Base-by-base conservation (phyloP, 192 early-diverging fungal species). In the Coemansia sp. region DNA sequence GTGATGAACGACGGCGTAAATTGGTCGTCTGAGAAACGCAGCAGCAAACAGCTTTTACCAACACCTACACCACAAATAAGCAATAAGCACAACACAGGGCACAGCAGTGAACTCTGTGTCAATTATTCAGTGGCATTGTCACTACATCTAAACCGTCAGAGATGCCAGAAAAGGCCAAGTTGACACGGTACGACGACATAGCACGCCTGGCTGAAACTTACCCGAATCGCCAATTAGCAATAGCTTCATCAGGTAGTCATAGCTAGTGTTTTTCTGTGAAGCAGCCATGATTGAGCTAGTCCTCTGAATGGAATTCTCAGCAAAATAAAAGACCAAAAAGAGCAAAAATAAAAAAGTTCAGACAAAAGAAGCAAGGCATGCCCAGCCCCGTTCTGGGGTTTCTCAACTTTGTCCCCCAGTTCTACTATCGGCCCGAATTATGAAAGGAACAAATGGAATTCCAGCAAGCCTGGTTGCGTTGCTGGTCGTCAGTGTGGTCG, bases 161-260 rank as follows among this genome's bases (percentile, higher is more conserved):
- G 28, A 31, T 31, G 28, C 5, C 28, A 31, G 28, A 31, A 31
- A 31, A 31, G 28, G 28, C 28, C 28, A 31, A 31, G 28, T 6
- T 31, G 28, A 31, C 28, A 5, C 28, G 28, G 28, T 31, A 31
- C 28, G 28, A 31, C 5, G 28, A 6, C 28, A 31, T 31, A 31
- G 28, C 28, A 31, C 42, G 42, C 3, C 12, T 12, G 21, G 50
- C 15, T 5, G 50, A 22, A 12, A 23, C 86, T 79, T 87, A 95
- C 96, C 96, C 68, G 91, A 93, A 84, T 98, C 96, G 28, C 95
- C 97, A 72, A 98, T 98, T 54, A 99, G 82, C 62, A 99, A 84
- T 65, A 99, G 87, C 81, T 98, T 98, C 86, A 98, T 98, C 65
- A 98, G 91, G 79, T 98, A 98, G 84, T 98, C 97, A 75, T 98